Evolutionary conservation across 2,329 filamentous ascomycete genomes (phyloP), one percentile per base, ranked within the genome.

Genomic region (Ceratocystiopsis brevicomis): DNA sequence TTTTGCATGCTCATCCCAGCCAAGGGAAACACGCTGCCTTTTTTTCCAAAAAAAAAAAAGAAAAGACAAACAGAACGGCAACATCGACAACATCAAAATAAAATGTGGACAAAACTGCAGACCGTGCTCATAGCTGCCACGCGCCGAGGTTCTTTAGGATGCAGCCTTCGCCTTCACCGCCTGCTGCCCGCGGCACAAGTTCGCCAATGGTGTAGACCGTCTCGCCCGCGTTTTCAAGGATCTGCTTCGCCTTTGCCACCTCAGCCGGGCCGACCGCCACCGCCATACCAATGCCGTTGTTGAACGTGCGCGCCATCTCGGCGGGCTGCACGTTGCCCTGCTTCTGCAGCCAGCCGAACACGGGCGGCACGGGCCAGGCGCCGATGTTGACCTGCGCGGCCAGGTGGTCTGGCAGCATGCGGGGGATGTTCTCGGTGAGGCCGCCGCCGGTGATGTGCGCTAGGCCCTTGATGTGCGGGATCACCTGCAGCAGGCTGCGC

Each of bases 371-470:
- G 21, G 74, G 59, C 85, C 87, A 98, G 1, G 72, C 62, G 37
- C 67, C 64, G 39, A 81, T 81, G 53, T 94, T 81, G 44, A 98
- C 76, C 56, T 85, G 75, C 2, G 86, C 88, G 2, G 81, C 73
- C 6, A 98, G 73, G 39, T 77, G 66, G 33, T 70, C 60, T 2
- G 90, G 90, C 16, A 98, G 69, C 81, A 93, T 93, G 50, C 90
- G 78, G 30, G 90, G 90, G 21, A 98, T 80, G 59, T 98, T 98
- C 63, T 98, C 90, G 16, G 80, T 68, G 17, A 98, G 71, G 12
- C 90, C 90, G 48, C 90, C 90, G 41, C 90, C 90, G 0, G 90
- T 98, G 63, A 98, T 96, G 63, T 98, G 90, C 12, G 90, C 82
- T 59, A 96, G 81, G 43, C 90, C 90, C 65, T 94, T 93, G 59